Evolutionary conservation across 2,329 filamentous ascomycete genomes (phyloP).

Genomic region (Pyricularia sp.): DNA sequence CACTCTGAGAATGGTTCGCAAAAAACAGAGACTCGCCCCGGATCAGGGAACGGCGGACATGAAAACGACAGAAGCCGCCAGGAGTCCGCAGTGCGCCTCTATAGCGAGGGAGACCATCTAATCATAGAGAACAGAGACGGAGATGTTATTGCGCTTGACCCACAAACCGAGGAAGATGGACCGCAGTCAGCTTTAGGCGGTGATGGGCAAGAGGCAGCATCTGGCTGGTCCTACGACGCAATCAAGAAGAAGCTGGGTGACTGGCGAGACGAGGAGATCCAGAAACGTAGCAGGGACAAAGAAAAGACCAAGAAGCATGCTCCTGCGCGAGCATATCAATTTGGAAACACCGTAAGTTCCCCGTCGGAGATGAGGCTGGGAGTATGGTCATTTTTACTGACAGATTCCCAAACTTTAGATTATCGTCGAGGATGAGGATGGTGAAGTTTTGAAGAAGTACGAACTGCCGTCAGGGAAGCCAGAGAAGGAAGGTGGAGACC

Average conservation of each 20-base stretch:
- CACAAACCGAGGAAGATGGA: conserved; percentile 15
- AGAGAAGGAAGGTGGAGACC: conserved; percentile 28
- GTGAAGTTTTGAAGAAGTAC: conserved; percentile 79
- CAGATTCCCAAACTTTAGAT: conserved; percentile 33
- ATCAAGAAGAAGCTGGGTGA: conserved; percentile 41
- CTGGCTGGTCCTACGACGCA: conserved; percentile 32
- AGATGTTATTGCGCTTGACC: conserved; percentile 66
- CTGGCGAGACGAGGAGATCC: conserved; percentile 54
- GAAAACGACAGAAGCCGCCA: background rate
- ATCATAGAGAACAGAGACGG: conserved; percentile 81
- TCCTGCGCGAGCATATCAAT: conserved; percentile 76
- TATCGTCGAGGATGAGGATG: conserved; percentile 77
- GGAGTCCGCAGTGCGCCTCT: conserved; percentile 24
- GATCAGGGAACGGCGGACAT: background rate
- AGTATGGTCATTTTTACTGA: background rate
- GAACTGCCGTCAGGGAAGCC: conserved; percentile 53
- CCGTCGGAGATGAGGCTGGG: background rate
- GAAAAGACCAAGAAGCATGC: conserved; percentile 45
- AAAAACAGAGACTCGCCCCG: background rate
- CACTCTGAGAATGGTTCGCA: conserved; percentile 4
- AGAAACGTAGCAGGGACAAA: conserved; percentile 55
- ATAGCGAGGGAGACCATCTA: conserved; percentile 69
- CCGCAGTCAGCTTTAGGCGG: conserved; percentile 8
- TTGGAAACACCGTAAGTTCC: conserved; percentile 61
- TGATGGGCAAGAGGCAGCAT: conserved; percentile 4